Evolutionary conservation across 768 basidiomycete genomes (phyloP).

Genomic region (Suillus occidentalis): DNA sequence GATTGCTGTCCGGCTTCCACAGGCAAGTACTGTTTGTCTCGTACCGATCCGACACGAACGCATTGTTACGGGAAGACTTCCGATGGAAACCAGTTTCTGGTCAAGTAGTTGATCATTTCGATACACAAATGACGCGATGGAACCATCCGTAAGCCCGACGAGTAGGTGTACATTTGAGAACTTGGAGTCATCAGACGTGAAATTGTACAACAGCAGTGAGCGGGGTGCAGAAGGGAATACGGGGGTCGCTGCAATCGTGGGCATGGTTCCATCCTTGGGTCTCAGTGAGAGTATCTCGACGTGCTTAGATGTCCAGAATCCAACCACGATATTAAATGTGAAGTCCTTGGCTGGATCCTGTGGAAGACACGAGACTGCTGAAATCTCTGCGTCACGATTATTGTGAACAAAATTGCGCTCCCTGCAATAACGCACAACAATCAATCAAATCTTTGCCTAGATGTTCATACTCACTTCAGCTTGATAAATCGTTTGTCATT

Average conservation of each 20-base stretch:
- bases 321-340: constrained; percentile 55
- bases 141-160: constrained; percentile 75
- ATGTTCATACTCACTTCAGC: constrained; percentile 10
- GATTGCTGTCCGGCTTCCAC: constrained; percentile 67
- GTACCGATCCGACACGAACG: constrained; percentile 55
- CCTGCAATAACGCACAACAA: not conserved
- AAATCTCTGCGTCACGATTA: constrained; percentile 50
- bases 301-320: constrained; percentile 72
- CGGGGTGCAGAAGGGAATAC: constrained; percentile 44
- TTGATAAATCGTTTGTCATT: constrained; percentile 38
- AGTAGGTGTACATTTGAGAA: constrained; percentile 50
- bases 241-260: constrained; percentile 25
- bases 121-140: constrained; percentile 57
- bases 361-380: constrained; percentile 66
- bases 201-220: constrained; percentile 56
- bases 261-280: constrained; percentile 14
- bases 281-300: constrained; percentile 55
- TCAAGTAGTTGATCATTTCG: constrained; percentile 41
- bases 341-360: constrained; percentile 47
- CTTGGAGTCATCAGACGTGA: constrained; percentile 45
- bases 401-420: constrained; percentile 25
- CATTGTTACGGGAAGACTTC: constrained; percentile 64
- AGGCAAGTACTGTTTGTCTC: constrained; percentile 62
- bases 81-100: constrained; percentile 62
- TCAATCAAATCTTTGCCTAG: not conserved